Evolutionary conservation across 1,139 yeast species (phyloP).

Genomic region (Zygoascus sp.): DNA sequence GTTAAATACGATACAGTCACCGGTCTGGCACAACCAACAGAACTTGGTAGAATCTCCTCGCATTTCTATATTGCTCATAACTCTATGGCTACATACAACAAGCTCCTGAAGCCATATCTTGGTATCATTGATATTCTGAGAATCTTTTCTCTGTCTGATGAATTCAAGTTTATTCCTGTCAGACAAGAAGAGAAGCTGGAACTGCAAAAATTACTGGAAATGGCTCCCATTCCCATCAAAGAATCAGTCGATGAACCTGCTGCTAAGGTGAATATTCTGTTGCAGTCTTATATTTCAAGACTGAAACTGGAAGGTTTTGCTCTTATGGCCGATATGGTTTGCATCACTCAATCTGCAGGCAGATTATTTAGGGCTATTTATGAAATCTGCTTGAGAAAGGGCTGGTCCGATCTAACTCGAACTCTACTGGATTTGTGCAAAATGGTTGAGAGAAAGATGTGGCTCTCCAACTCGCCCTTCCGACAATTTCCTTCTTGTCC

Average conservation of each 20-base stretch:
- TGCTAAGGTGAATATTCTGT: slow-evolving; percentile 72
- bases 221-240: slow-evolving; percentile 81
- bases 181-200: slow-evolving; percentile 87
- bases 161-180: slow-evolving; percentile 77
- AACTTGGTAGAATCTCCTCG: slow-evolving; percentile 80
- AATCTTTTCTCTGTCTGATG: slow-evolving; percentile 76
- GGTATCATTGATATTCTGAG: slow-evolving; percentile 70
- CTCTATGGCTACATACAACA: slow-evolving; percentile 61
- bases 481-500: slow-evolving; percentile 76
- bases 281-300: slow-evolving; percentile 81
- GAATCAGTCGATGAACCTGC: slow-evolving; percentile 67
- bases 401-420: slow-evolving; percentile 67
- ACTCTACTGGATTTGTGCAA: slow-evolving; percentile 62
- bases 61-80: slow-evolving; percentile 75
- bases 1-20: slow-evolving; percentile 51
- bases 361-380: slow-evolving; percentile 80
- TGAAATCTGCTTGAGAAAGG: slow-evolving; percentile 67
- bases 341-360: slow-evolving; percentile 90
- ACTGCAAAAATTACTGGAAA: slow-evolving; percentile 60
- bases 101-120: slow-evolving; percentile 58
- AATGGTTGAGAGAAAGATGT: slow-evolving; percentile 74
- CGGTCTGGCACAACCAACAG: slow-evolving; percentile 58
- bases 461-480: slow-evolving; percentile 84
- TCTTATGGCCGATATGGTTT: slow-evolving; percentile 87
- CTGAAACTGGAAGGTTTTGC: slow-evolving; percentile 83